Evolutionary conservation across 116 monocot genomes (phyloP).

Genomic region (Iris pallida): DNA sequence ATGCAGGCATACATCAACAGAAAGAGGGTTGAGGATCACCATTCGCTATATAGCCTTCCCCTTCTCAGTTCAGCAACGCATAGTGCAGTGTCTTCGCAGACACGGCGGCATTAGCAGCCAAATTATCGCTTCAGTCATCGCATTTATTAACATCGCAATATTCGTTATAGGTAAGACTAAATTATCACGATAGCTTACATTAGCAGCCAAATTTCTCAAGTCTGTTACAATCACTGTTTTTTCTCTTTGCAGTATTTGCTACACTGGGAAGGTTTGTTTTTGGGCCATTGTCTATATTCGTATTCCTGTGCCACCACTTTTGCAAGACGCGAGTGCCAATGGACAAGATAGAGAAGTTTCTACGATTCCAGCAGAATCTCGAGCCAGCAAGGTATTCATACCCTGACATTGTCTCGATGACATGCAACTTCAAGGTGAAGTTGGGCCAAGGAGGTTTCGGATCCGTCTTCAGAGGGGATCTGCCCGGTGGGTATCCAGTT

Average conservation of each 20-base stretch:
- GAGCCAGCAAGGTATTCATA: neutral
- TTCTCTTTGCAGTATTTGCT: neutral
- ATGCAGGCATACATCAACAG: too few relatives aligned
- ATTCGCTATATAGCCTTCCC: too few relatives aligned
- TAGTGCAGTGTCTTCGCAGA: too few relatives aligned
- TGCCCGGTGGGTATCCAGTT: slow-evolving; percentile 12
- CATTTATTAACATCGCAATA: too few relatives aligned
- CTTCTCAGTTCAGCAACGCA: too few relatives aligned
- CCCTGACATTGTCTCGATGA: slow-evolving; percentile 26
- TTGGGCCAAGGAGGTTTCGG: slow-evolving; percentile 45
- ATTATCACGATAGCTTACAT: too few relatives aligned
- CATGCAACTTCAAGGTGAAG: slow-evolving; percentile 27
- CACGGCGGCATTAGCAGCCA: too few relatives aligned
- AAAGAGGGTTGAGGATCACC: too few relatives aligned
- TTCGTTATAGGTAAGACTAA: too few relatives aligned
- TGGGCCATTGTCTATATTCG: neutral
- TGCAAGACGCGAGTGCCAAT: neutral
- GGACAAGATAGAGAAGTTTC: neutral
- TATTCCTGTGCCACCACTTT: neutral
- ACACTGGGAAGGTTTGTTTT: neutral
- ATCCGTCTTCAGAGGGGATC: slow-evolving; percentile 31
- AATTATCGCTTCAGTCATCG: too few relatives aligned
- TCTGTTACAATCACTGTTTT: too few relatives aligned
- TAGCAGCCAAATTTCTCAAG: too few relatives aligned
- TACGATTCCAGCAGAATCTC: neutral